Evolutionary conservation across 2,329 filamentous ascomycete genomes (phyloP).

Genomic region (Stromatinia cepivora): DNA sequence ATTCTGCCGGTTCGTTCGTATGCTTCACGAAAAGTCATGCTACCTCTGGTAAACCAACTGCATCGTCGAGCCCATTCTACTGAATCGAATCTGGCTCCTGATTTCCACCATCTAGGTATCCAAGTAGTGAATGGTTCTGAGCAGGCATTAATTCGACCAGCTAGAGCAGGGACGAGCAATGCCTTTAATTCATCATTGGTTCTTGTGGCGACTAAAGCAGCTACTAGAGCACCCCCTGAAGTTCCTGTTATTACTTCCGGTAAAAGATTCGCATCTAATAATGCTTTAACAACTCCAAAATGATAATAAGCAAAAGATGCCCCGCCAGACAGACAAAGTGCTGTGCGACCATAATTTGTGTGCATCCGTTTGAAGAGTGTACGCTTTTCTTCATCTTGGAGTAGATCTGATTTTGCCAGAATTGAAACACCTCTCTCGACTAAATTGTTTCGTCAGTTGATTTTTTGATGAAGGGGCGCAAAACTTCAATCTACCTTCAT

Average conservation of each 20-base stretch:
- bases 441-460: slow-evolving; percentile 38
- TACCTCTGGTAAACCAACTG: slow-evolving; percentile 88
- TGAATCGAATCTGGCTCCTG: slow-evolving; percentile 90
- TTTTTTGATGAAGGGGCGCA: slow-evolving; percentile 25
- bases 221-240: slow-evolving; percentile 88
- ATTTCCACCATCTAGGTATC: slow-evolving; percentile 84
- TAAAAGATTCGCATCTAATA: slow-evolving; percentile 80
- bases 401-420: slow-evolving; percentile 64
- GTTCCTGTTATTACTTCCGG: slow-evolving; percentile 96
- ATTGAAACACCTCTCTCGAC: slow-evolving; percentile 67
- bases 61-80: slow-evolving; percentile 85
- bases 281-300: slow-evolving; percentile 85
- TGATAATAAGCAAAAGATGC: slow-evolving; percentile 97
- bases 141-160: slow-evolving; percentile 25
- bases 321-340: slow-evolving; percentile 88
- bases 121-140: slow-evolving; percentile 75
- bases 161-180: slow-evolving; percentile 55
- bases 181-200: slow-evolving; percentile 88
- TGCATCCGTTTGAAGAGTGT: slow-evolving; percentile 83
- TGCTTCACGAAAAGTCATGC: slow-evolving; percentile 91
- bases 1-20: slow-evolving; percentile 93
- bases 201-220: slow-evolving; percentile 80
- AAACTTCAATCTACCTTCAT: slow-evolving; percentile 61
- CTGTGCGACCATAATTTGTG: slow-evolving; percentile 89
- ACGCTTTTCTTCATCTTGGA: slow-evolving; percentile 73